Evolutionary conservation across 2,329 filamentous ascomycete species (phyloP), one percentile per base, ranked within the genome.

Genomic region (Didymella lethalis): DNA sequence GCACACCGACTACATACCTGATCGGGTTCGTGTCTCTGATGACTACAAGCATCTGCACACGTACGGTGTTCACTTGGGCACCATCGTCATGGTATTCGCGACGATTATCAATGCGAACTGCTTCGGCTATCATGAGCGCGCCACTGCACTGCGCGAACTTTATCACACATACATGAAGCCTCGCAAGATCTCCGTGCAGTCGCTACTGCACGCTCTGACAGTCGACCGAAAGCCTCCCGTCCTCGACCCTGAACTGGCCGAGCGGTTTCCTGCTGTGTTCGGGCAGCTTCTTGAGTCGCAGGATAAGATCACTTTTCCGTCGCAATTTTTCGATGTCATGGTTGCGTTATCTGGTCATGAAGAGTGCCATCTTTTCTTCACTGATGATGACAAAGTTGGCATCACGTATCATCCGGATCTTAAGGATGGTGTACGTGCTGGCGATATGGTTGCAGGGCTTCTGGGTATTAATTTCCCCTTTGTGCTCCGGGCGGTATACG

Each of bases 391-490:
- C 11, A 2, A 18, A 11, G 36, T 55, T 20, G 52, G 52, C 18
- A 48, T 55, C 36, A 29, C 48, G 4, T 54, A 59, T 23, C 59
- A 62, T 44, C 49, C 48, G 2, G 34, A 59, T 25, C 6, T n/a
- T 16, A 11, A 57, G 7, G 36, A 18, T 14, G 56, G 48, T 3
- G 20, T 58, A 4, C 54, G 51, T 2, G 5, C 14, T 7, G 62
- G 57, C 16, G 57, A 66, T 44, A n/a, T 54, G 7, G 32, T 66
- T 1, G 58, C 49, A 5, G 64, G 64, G 5, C 58, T 66, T 11
- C 57, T 66, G 31, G 62, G 62, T 16, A 56, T 66, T 50, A 64
- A 65, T 25, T 63, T 64, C 38, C 64, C 64, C 0, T 67, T 65
- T 31, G 44, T 65, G 10, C 44, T 67, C 7, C 47, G 56, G n/a